These are phyloP conservation scores for Musa troglodytarum DNA, from an alignment of 176 grass and related monocot species.

Conservation along the genomic window DNA sequence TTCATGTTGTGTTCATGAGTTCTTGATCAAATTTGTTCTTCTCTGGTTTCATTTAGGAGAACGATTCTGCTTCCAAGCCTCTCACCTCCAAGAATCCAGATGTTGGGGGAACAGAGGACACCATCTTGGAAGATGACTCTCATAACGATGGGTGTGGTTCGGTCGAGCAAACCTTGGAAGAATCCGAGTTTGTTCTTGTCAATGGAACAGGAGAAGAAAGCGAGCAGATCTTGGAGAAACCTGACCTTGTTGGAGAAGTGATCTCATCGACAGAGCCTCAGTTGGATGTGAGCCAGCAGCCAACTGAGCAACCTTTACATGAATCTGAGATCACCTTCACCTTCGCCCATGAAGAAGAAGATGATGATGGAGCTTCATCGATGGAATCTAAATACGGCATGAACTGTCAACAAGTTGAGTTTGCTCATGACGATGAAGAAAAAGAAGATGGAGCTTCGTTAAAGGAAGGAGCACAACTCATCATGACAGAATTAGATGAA, in stretches of 20 bases:
- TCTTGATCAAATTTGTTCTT: not conserved
- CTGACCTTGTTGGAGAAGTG: not conserved
- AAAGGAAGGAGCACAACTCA: not conserved
- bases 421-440: not conserved
- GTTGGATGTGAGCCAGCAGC: no score
- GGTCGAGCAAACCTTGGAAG: not conserved
- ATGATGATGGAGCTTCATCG: not conserved
- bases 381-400: not conserved
- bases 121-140: not conserved
- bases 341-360: not conserved
- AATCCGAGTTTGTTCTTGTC: not conserved
- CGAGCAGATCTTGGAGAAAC: not conserved
- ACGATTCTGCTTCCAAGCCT: not conserved
- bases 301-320: no score
- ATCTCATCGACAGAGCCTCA: not conserved
- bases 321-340: not conserved
- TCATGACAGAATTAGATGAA: not conserved
- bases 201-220: not conserved
- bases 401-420: not conserved
- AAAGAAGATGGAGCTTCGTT: not conserved
- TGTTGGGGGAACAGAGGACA: not conserved
- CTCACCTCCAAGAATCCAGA: not conserved
- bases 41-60: not conserved
- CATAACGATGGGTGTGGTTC: not conserved
- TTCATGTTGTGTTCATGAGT: not conserved